Base-by-base conservation (phyloP, 1,284 basidiomycete species). In the Athelia sp. region DNA sequence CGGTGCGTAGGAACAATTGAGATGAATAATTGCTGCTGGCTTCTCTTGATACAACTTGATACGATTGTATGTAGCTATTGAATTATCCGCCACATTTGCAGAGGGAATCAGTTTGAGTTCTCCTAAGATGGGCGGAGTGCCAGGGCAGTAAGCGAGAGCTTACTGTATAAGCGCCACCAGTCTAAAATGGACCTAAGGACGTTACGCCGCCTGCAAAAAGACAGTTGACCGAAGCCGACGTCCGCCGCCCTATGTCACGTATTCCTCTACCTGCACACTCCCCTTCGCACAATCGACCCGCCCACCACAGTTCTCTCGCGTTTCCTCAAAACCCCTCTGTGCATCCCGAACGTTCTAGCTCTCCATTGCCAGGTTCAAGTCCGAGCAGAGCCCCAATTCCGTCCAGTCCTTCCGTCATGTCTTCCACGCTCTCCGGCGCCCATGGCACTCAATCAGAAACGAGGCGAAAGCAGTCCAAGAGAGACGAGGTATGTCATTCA, bases 391-490 rank as follows among this genome's bases (percentile, higher is more conserved):
- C 71, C 73, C 54, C 56, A 71, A 53, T 65, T 73, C 49, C 62
- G 68, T 55, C 71, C 72, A 52, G 62, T 54, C 54, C 65, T 65
- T 68, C 66, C 54, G 60, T 56, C 58, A 89, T 88, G 82, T 85
- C 89, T 48, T 73, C 80, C 45, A 63, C 15, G 15, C 36, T 84
- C 43, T 89, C 89, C 21, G 73, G 75, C 45, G 75, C 74, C 51
- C 68, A 73, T 51, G 65, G 68, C 51, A 68, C 69, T 31, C 68
- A 83, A 50, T 78, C 87, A 1, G 91, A 94, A 59, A 90, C 90
- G 14, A 78, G 94, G 62, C 90, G 81, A 71, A 93, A 95, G 69
- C 88, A 94, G 72, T 86, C 79, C 57, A 90, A 87, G 70, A 79
- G 87, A 63, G 93, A 97, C 67, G 94, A 97, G 84, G 93, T 94